phyloP scores from a whole-genome alignment of 202 grass and related monocot genomes.

The Cymbopogon flexuosus region DNA sequence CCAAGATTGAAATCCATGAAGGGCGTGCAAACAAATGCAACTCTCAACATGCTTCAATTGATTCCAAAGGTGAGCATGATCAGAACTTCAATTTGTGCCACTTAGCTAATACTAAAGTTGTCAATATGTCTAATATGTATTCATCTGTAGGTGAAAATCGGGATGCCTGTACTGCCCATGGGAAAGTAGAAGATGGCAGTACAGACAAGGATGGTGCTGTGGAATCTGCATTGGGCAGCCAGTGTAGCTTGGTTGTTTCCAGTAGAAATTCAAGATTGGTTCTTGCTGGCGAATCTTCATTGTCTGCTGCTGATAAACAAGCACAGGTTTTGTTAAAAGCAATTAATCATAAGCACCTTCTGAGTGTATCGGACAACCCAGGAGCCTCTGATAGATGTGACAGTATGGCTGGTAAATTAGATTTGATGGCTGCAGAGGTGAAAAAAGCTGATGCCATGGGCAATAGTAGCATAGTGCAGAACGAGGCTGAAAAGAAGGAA shows the following conservation, averaged over 20 bases:
- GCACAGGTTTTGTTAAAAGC: background rate
- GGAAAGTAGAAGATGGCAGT: slow-evolving; percentile 33
- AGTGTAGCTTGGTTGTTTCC: slow-evolving; percentile 17
- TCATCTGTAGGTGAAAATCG: no score
- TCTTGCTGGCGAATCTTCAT: slow-evolving; percentile 27
- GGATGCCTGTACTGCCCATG: background rate
- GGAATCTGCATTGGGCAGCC: slow-evolving; percentile 7
- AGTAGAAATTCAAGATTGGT: slow-evolving; percentile 20
- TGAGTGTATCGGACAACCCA: background rate
- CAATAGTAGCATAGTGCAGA: slow-evolving; percentile 20
- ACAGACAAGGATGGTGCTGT: background rate
- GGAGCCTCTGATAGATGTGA: slow-evolving; percentile 15
- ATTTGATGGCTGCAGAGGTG: slow-evolving; percentile 23
- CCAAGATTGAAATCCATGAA: no score
- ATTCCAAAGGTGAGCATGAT: no score
- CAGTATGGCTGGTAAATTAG: slow-evolving; percentile 14
- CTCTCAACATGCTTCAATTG: no score
- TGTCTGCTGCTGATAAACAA: slow-evolving; percentile 29
- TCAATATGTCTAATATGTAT: no score
- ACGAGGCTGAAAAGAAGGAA: slow-evolving; percentile 42
- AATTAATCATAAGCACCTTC: slow-evolving; percentile 18
- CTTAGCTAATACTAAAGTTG: no score
- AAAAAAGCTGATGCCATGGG: slow-evolving; percentile 27
- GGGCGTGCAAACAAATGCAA: no score
- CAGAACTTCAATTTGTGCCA: no score